phyloP scores from a whole-genome alignment of 2,329 filamentous ascomycete species.

The Alternaria sp. region DNA sequence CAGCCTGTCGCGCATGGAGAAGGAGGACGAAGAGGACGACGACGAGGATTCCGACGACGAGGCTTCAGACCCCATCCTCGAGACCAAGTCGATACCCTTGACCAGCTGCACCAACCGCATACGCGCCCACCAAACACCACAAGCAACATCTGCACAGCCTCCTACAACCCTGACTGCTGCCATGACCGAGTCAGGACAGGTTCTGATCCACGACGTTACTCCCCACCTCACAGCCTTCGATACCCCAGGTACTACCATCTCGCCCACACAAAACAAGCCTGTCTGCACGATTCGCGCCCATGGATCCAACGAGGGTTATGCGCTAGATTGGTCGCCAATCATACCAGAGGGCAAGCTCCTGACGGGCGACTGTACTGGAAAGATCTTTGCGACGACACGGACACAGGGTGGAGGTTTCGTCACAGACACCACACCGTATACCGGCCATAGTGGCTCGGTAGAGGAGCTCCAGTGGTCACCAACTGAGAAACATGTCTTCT shows the following conservation, averaged over 20 bases:
- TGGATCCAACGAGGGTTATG: slow-evolving; percentile 87
- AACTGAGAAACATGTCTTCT: slow-evolving; percentile 90
- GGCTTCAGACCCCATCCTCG: slow-evolving; percentile 84
- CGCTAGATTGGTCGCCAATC: slow-evolving; percentile 92
- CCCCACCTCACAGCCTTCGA: slow-evolving; percentile 90
- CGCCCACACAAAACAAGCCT: slow-evolving; percentile 86
- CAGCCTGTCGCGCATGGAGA: slow-evolving; percentile 87
- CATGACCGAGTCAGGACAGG: slow-evolving; percentile 88
- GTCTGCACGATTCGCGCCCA: slow-evolving; percentile 88
- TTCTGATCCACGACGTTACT: slow-evolving; percentile 94
- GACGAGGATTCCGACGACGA: slow-evolving; percentile 74
- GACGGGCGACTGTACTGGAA: slow-evolving; percentile 89
- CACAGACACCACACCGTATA: slow-evolving; percentile 83
- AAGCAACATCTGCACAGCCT: slow-evolving; percentile 73
- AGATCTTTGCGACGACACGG: slow-evolving; percentile 87
- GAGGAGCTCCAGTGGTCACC: slow-evolving; percentile 98
- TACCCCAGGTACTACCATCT: slow-evolving; percentile 80
- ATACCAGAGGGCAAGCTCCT: slow-evolving; percentile 83
- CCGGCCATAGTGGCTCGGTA: slow-evolving; percentile 82
- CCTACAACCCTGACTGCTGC: slow-evolving; percentile 85
- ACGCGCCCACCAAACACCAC: slow-evolving; percentile 81
- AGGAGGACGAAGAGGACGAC: slow-evolving; percentile 73
- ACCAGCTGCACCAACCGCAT: slow-evolving; percentile 92
- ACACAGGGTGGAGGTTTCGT: slow-evolving; percentile 89
- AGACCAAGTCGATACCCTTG: slow-evolving; percentile 88